Percentiles rank a stretch among this genome's conserved stretches.
These are phyloP conservation scores for Verticillium dahliae DNA, from an alignment of 2,329 filamentous ascomycete species.

Conservation along the genomic window DNA sequence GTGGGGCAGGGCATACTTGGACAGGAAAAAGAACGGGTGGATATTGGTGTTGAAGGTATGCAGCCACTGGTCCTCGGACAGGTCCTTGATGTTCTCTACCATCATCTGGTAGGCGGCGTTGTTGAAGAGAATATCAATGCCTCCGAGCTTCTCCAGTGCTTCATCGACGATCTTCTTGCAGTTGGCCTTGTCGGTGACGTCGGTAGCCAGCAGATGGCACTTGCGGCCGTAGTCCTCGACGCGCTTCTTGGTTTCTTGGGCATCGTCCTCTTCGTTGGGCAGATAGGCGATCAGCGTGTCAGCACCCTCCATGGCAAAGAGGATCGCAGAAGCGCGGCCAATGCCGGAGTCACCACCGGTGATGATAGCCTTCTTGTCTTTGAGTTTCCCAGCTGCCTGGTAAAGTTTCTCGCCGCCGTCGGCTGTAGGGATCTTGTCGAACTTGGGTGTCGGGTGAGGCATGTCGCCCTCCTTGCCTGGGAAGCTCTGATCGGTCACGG, in stretches of 20 bases:
- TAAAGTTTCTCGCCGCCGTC: conserved; percentile 65
- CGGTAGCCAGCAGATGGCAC: conserved; percentile 56
- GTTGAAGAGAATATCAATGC: conserved; percentile 68
- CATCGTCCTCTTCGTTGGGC: conserved; percentile 69
- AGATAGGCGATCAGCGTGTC: conserved; percentile 68
- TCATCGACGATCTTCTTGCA: conserved; percentile 65
- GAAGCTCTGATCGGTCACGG: conserved; percentile 32
- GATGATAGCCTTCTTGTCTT: conserved; percentile 70
- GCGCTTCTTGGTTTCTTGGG: conserved; percentile 63
- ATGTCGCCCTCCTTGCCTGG: conserved; percentile 40
- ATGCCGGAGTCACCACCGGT: conserved; percentile 79
- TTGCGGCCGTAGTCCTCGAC: conserved; percentile 62
- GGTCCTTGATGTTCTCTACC: conserved; percentile 61
- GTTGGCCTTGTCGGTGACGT: conserved; percentile 59
- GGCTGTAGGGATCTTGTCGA: conserved; percentile 59
- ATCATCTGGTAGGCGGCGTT: conserved; percentile 67
- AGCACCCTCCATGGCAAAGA: conserved; percentile 78
- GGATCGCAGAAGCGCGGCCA: conserved; percentile 65
- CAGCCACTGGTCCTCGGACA: conserved; percentile 74
- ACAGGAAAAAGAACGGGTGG: conserved; percentile 72
- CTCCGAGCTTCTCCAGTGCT: conserved; percentile 58
- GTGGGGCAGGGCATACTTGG: conserved; percentile 70
- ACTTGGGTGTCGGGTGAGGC: conserved; percentile 48
- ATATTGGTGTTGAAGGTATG: conserved; percentile 80
- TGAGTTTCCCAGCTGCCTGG: conserved; percentile 68